Evolutionary conservation across 495 filamentous ascomycete genomes (phyloP), one percentile per base, ranked within the genome.

Genomic region (Hypoxylon subgilvum): DNA sequence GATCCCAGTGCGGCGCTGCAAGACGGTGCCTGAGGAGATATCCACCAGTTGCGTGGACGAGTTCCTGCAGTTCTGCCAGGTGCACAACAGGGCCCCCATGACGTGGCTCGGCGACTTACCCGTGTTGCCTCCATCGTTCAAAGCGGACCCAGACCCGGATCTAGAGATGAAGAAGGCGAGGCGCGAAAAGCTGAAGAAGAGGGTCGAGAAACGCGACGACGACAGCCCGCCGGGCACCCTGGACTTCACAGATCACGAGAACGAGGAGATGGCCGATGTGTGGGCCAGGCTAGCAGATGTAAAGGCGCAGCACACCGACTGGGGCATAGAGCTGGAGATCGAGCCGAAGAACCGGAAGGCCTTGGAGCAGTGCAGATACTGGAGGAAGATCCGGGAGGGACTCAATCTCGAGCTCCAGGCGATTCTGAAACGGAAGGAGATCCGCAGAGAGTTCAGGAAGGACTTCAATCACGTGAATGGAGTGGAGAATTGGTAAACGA

Each of bases 201-300:
- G 1, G 13, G 32, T 18, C 10, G 21, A 17, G 14, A 8, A 16
- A 14, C n/a, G n/a, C n/a, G n/a, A 27, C 3, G 21, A 54, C 6
- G 9, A 30, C 17, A 6, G 10, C 13, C 2, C 10, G n/a, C 44
- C 8, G 6, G 14, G 38, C 1, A 57, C 59, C 0, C 30, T 67
- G 0, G 45, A 18, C 0, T 67, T 67, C 28, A 67, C 64, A 1
- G 42, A 44, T 2, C 17, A 32, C 14, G 64, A 67, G 12, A 21
- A 6, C 13, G 46, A 14, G 0, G 52, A 36, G 8, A 16, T 63
- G 0, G 45, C 51, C 7, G 39, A 16, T 6, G 51, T 27, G 6
- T 10, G 38, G 42, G 34, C 32, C 6, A 34, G 35, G 30, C 28
- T 34, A 13, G 41, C 32, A 10, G 3, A 53, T 13, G 18, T 23